Evolutionary conservation across 75 land plant genomes (phyloP), one percentile per base, ranked within the genome.

Genomic region (Pinus albicaulis): DNA sequence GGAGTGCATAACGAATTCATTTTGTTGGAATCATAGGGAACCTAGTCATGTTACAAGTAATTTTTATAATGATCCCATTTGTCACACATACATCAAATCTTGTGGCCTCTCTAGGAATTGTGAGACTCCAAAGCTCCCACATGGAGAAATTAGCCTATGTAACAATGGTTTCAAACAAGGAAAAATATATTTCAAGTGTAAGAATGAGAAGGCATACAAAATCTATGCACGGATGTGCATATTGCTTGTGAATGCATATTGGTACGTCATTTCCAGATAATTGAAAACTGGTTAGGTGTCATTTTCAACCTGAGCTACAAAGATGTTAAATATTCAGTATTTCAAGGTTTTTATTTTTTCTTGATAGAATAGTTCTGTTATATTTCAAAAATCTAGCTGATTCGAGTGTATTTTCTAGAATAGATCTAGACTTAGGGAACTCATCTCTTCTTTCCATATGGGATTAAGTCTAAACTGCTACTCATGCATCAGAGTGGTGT

Each of bases 201-300:
- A 83, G 66, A 86, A 89, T 60, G 91, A 89, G 73, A 89, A 82
- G 86, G 89, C 91, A 25, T 89, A 89, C 80, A 89, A 89, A 74
- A 86, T 84, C 66, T 86, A 84, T 63, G 89, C 56, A 73, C 86
- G 75, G 73, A 89, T 24, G 89, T 89, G 31, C 90, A 90, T 65
- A 61, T 90, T 60, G 90, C 90, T 19, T 81, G 88, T 17, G 92
- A 31, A 90, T 41, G 31, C 31, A 31, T 31, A 1, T 31, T 31
- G 31, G 31, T 31, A 31, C 31, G 31, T 31, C 31, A 31, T 31
- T 31, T 0, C 31, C 31, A 1, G 31, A 31, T 31, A 31, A n/a
- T n/a, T n/a, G n/a, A n/a, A n/a, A 31, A 31, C 1, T 1, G 31
- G 31, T 31, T 31, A 31, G 31, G 31, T 31, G 31, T 2, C 31